These are phyloP conservation scores for Paragyromitra xinjiangensis DNA, from an alignment of 495 filamentous ascomycete genomes.

Conservation along the genomic window DNA sequence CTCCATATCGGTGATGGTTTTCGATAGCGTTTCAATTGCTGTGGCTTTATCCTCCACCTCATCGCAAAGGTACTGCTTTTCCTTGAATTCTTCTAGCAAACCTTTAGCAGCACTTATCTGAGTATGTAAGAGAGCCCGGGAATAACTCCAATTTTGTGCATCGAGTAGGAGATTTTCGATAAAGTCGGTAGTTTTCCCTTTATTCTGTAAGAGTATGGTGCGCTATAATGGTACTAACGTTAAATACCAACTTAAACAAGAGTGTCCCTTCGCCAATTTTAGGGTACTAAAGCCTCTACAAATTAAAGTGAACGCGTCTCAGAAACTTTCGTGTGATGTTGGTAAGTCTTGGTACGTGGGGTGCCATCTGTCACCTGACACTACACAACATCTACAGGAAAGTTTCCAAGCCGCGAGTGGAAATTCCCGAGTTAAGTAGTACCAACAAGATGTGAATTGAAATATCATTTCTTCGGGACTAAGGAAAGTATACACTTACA, in stretches of 20 bases:
- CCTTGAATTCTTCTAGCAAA: constrained; percentile 14
- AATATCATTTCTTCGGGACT: not conserved
- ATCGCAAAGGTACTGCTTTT: constrained; percentile 10
- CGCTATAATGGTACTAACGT: constrained; percentile 18
- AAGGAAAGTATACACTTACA: not conserved
- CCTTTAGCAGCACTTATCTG: constrained; percentile 15
- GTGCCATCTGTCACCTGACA: too few species aligned
- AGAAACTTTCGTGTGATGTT: not conserved
- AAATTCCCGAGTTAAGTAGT: not conserved
- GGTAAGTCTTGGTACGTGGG: too few species aligned
- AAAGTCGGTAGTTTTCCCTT: constrained; percentile 23
- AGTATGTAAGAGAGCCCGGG: constrained; percentile 18
- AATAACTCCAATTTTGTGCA: constrained; percentile 33
- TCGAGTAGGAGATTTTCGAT: constrained; percentile 39
- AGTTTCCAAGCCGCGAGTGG: too few species aligned
- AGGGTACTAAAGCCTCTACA: not conserved
- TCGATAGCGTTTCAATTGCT: not conserved
- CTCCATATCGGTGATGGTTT: constrained; percentile 2
- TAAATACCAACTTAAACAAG: not conserved
- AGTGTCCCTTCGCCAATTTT: not conserved
- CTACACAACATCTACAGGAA: too few species aligned
- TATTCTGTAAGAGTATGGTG: constrained; percentile 12
- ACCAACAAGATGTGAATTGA: not conserved
- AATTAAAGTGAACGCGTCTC: not conserved
- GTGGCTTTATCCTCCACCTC: not conserved